phyloP scores from a whole-genome alignment of 2,329 filamentous ascomycete genomes.

The Scytalidium sp. region DNA sequence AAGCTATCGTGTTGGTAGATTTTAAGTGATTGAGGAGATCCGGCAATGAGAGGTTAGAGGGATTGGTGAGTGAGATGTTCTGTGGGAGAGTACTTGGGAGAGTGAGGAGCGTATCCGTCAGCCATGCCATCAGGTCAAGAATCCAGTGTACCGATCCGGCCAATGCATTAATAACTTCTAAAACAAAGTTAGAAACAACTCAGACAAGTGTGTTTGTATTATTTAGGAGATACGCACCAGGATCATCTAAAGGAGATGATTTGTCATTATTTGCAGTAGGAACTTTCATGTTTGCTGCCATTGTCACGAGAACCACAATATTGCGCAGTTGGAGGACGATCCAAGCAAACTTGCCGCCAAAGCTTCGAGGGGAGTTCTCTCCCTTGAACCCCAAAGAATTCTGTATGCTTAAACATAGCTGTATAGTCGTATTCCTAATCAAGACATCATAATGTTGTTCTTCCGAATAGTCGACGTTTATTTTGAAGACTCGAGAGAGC shows the following conservation, averaged over 20 bases:
- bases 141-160: conserved; percentile 77
- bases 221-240: conserved; percentile 38
- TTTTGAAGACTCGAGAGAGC: conserved; percentile 65
- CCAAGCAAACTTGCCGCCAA: conserved; percentile 73
- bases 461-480: conserved; percentile 78
- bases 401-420: conserved; percentile 75
- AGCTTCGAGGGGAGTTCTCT: conserved; percentile 56
- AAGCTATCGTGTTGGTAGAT: conserved; percentile 52
- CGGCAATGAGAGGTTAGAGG: conserved; percentile 39
- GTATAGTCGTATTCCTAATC: conserved; percentile 69
- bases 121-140: conserved; percentile 65
- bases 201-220: background rate
- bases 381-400: conserved; percentile 73
- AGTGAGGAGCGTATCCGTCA: conserved; percentile 56
- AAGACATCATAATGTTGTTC: conserved; percentile 70
- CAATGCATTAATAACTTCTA: conserved; percentile 70
- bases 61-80: conserved; percentile 42
- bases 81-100: conserved; percentile 46
- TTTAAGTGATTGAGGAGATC: conserved; percentile 52
- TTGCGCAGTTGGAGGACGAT: conserved; percentile 73
- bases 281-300: conserved; percentile 51
- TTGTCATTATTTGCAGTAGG: conserved; percentile 52
- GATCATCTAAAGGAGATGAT: conserved; percentile 60
- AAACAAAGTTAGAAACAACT: conserved; percentile 1
- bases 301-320: conserved; percentile 61